Evolutionary conservation across 2,329 filamentous ascomycete species (phyloP).

Genomic region (Colletotrichum spinosum): DNA sequence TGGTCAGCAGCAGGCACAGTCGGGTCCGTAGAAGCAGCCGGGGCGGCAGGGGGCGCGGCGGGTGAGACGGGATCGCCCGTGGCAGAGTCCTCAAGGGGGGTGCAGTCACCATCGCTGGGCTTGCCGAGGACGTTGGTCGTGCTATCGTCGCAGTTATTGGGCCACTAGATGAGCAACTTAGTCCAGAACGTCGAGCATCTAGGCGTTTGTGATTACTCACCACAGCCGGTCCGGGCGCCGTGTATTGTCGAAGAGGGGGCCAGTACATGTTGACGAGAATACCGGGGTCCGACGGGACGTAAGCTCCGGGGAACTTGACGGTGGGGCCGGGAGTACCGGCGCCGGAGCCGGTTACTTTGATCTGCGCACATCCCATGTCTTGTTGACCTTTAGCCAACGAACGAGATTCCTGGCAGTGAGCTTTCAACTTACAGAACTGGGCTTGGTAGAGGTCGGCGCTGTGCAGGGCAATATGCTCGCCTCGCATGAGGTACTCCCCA

Average conservation of each 20-base stretch:
- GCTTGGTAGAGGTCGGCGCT: conserved; percentile 41
- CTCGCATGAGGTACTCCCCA: conserved; percentile 54
- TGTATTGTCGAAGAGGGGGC: not conserved
- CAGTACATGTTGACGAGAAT: not conserved
- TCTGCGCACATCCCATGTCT: conserved; percentile 55
- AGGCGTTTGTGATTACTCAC: not conserved
- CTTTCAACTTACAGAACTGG: conserved; percentile 46
- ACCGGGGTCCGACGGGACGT: conserved; percentile 15
- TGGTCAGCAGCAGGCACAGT: no score
- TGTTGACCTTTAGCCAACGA: no score
- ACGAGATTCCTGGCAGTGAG: no score
- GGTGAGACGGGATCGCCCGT: no score
- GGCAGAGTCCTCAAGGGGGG: conserved; percentile 15
- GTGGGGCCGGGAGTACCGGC: conserved; percentile 49
- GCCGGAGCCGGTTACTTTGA: conserved; percentile 53
- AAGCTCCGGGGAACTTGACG: conserved; percentile 54
- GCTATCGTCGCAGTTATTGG: conserved; percentile 48
- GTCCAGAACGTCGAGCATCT: not conserved
- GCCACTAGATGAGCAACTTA: conserved; percentile 41
- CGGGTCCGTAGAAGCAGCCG: no score
- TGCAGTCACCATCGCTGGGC: conserved; percentile 49
- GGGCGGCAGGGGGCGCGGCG: no score
- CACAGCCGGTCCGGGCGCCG: not conserved
- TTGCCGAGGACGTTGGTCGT: conserved; percentile 48
- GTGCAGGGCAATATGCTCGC: conserved; percentile 59